Conservation (phyloP, 2,329 filamentous ascomycete species). For the Penicillium verrucosum region DNA sequence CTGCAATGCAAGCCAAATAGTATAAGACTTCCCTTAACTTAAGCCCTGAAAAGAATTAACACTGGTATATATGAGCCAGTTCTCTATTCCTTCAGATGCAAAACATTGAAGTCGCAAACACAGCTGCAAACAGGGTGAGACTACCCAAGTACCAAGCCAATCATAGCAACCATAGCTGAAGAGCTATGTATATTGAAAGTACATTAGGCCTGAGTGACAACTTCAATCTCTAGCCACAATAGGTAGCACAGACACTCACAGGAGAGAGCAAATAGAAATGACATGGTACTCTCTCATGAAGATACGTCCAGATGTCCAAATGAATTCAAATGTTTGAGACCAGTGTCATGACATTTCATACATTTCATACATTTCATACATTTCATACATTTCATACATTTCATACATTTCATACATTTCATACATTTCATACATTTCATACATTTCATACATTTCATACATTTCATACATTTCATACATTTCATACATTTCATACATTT, state of each 20-base stretch:
- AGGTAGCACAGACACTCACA: background rate
- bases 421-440: too few species aligned
- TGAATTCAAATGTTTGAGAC: background rate
- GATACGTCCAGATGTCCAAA: background rate
- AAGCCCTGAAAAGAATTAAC: background rate
- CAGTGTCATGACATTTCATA: background rate
- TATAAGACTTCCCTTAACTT: background rate
- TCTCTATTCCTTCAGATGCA: background rate
- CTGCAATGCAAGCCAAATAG: background rate
- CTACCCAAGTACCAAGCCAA: background rate
- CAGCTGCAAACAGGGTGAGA: background rate
- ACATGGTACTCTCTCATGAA: background rate
- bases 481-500: too few species aligned
- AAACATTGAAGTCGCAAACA: background rate
- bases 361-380: too few species aligned
- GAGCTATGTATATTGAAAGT: background rate
- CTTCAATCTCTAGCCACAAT: background rate
- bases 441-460: too few species aligned
- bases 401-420: too few species aligned
- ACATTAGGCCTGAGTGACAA: background rate
- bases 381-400: too few species aligned
- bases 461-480: too few species aligned
- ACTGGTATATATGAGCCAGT: background rate
- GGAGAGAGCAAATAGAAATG: background rate
- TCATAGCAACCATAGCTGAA: background rate